Conservation (phyloP, 2,329 filamentous ascomycete species). For the Immersiporthe knoxdaviesiana region DNA sequence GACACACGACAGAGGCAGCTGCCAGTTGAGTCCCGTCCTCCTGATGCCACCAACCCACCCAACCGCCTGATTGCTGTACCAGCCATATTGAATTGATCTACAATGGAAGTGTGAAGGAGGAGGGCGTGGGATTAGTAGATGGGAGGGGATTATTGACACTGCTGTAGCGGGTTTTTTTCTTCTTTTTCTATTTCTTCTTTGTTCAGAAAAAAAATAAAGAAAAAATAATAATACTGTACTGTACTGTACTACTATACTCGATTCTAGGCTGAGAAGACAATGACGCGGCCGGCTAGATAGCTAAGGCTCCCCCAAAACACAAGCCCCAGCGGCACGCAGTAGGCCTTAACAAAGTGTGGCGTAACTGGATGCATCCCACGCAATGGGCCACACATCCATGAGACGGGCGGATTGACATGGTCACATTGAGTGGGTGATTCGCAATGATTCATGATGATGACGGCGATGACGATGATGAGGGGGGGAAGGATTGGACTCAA, state of each 20-base stretch:
- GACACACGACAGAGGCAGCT: background rate
- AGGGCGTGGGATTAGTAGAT: background rate
- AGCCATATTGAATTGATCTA: background rate
- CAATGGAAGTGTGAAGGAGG: background rate
- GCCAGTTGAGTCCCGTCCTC: background rate
- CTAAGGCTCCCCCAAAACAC: background rate
- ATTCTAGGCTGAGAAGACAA: conserved; percentile 23
- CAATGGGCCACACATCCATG: background rate
- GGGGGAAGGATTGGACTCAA: conserved; percentile 14
- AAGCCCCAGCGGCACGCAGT: background rate
- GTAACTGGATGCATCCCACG: background rate
- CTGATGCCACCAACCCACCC: background rate
- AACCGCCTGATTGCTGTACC: background rate
- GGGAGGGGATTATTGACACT: background rate
- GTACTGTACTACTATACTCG: background rate
- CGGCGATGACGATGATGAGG: background rate
- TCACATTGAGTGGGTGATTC: background rate
- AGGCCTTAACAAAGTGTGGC: background rate
- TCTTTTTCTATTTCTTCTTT: no score
- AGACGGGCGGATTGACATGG: background rate
- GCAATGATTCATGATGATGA: conserved; percentile 22
- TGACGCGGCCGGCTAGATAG: conserved; percentile 12
- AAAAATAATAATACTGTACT: no score
- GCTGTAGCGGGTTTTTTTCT: no score
- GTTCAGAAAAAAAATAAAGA: no score